A percentile compares a stretch with the other conserved stretches of the same genome.
Conservation (phyloP, 202 grass and related monocot species). For the Cymbopogon flexuosus region DNA sequence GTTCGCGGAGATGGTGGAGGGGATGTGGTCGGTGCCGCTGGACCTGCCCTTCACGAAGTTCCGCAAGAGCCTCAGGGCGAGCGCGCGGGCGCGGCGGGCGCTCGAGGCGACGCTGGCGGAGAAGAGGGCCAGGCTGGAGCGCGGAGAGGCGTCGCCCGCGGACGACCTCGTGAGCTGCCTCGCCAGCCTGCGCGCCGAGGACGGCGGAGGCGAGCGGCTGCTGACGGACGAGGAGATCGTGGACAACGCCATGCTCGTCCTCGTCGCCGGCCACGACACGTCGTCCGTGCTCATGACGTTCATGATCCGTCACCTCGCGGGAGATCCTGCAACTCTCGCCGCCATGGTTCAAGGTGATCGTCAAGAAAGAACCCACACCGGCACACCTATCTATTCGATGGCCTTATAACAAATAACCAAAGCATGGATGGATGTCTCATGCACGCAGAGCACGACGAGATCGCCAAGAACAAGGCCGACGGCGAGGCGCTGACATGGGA, state of each 20-base stretch:
- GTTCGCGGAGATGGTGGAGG: conserved; percentile 29
- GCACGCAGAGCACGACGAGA: conserved; percentile 40
- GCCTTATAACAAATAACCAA: too few species aligned
- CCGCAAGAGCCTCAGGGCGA: conserved; percentile 25
- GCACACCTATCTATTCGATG: too few species aligned
- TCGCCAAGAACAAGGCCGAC: conserved; percentile 29
- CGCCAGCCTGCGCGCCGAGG: conserved; percentile 4
- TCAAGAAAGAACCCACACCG: too few species aligned
- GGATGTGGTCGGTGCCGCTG: conserved; percentile 37
- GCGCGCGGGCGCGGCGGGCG: conserved; percentile 5
- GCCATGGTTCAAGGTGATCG: conserved; percentile 38
- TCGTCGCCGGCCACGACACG: conserved; percentile 46
- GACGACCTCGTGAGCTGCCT: conserved; percentile 47
- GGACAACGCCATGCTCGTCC: conserved; percentile 12
- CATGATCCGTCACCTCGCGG: conserved; percentile 51
- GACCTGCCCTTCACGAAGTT: conserved; percentile 46
- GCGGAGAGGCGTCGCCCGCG: background rate
- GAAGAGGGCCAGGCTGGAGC: conserved; percentile 32
- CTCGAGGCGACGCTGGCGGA: background rate
- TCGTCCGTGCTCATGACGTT: conserved; percentile 48
- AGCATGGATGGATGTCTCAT: background rate
- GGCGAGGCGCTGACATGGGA: conserved; percentile 44
- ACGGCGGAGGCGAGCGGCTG: background rate
- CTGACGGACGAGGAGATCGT: conserved; percentile 51
- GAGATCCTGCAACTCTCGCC: conserved; percentile 20